These are phyloP conservation scores for Wickerhamiella kurtzmanii DNA, from an alignment of 805 yeast species.

Conservation along the genomic window DNA sequence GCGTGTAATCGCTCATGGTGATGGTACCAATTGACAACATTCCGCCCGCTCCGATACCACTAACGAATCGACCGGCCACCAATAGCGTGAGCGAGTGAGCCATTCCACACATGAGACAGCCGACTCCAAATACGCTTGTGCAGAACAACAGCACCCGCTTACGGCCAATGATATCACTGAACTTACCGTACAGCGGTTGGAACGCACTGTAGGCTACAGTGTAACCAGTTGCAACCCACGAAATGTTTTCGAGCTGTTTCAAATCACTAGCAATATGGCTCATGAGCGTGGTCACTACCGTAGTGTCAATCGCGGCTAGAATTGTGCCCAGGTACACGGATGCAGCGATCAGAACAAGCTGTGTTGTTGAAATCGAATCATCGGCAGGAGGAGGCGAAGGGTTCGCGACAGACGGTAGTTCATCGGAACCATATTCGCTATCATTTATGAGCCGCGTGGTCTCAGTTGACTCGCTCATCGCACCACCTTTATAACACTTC, in stretches of 20 bases:
- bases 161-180: slow-evolving; percentile 44
- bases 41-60: slow-evolving; percentile 92
- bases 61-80: slow-evolving; percentile 60
- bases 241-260: slow-evolving; percentile 35
- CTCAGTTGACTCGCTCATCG: background rate
- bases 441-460: background rate
- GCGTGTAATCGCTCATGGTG: slow-evolving; percentile 61
- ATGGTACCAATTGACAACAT: slow-evolving; percentile 63
- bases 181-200: slow-evolving; percentile 60
- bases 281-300: slow-evolving; percentile 46
- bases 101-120: slow-evolving; percentile 40
- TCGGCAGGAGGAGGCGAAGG: background rate
- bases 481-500: background rate
- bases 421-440: background rate
- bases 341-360: slow-evolving; percentile 13
- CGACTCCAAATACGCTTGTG: slow-evolving; percentile 32
- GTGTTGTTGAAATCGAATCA: background rate
- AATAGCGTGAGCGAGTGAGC: slow-evolving; percentile 41
- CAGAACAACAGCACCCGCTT: slow-evolving; percentile 31
- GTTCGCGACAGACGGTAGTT: background rate
- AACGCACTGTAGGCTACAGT: slow-evolving; percentile 57
- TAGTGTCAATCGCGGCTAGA: slow-evolving; percentile 44
- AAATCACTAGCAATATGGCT: slow-evolving; percentile 48
- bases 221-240: slow-evolving; percentile 66
- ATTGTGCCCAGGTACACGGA: slow-evolving; percentile 27